These are phyloP conservation scores for Yueomyces sinensis DNA, from an alignment of 805 yeast species.

Conservation along the genomic window DNA sequence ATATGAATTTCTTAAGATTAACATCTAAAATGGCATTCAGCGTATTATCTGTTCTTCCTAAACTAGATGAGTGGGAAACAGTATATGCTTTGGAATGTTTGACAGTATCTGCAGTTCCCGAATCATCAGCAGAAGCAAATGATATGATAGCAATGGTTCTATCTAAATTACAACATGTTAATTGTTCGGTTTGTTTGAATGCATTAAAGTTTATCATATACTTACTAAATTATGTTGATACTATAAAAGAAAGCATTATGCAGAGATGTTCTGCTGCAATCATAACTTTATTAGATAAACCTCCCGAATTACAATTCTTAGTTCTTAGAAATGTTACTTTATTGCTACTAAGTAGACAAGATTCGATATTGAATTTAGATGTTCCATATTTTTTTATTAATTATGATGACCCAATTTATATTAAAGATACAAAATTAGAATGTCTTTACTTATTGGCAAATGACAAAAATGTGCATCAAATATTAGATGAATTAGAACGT, in stretches of 20 bases:
- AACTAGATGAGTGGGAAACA: constrained; percentile 59
- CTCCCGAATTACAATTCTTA: constrained; percentile 73
- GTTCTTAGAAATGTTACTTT: constrained; percentile 71
- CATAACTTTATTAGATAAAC: constrained; percentile 55
- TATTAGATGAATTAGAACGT: constrained; percentile 65
- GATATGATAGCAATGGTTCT: constrained; percentile 48
- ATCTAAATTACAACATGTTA: constrained; percentile 69
- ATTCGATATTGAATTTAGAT: constrained; percentile 41
- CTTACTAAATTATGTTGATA: constrained; percentile 54
- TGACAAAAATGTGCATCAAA: constrained; percentile 42
- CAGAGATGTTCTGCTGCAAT: constrained; percentile 56
- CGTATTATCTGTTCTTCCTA: constrained; percentile 24
- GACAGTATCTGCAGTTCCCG: constrained; percentile 53
- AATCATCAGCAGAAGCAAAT: constrained; percentile 49
- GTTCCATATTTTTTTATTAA: constrained; percentile 74
- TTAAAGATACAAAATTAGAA: constrained; percentile 83
- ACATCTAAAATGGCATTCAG: constrained; percentile 28
- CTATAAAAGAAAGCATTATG: constrained; percentile 43
- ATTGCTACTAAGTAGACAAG: constrained; percentile 51
- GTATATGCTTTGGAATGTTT: constrained; percentile 51
- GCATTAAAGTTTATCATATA: constrained; percentile 62
- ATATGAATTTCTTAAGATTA: constrained; percentile 21
- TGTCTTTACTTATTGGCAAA: constrained; percentile 70
- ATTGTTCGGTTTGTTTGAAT: constrained; percentile 69
- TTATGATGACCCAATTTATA: constrained; percentile 74